Conservation (phyloP, 2,329 filamentous ascomycete genomes). For the Mollisia scopiformis region DNA sequence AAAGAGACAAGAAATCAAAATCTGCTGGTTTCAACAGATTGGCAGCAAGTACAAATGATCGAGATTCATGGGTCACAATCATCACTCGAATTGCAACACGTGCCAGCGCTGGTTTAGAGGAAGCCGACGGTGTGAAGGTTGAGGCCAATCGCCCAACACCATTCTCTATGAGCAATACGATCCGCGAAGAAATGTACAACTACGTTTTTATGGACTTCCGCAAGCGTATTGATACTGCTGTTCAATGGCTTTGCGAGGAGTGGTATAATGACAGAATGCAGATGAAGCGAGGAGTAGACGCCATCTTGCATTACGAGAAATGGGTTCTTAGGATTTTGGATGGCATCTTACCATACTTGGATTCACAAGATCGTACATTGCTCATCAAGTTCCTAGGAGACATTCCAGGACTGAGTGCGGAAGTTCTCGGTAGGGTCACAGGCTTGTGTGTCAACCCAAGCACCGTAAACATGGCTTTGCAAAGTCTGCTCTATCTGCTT, state of each 20-base stretch:
- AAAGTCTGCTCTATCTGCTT: constrained; percentile 66
- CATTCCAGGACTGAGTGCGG: constrained; percentile 75
- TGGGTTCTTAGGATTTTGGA: constrained; percentile 84
- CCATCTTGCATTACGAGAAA: constrained; percentile 72
- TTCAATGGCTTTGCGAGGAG: constrained; percentile 94
- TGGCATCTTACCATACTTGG: constrained; percentile 87
- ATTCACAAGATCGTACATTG: constrained; percentile 85
- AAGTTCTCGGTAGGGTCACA: constrained; percentile 75
- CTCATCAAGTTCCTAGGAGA: constrained; percentile 85
- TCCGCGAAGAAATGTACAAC: constrained; percentile 79
- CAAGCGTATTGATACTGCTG: constrained; percentile 83
- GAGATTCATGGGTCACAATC: constrained; percentile 89
- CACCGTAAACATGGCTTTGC: constrained; percentile 64
- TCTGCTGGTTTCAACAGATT: constrained; percentile 78
- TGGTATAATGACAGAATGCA: constrained; percentile 89
- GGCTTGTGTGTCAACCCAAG: constrained; percentile 67
- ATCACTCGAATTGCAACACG: constrained; percentile 85
- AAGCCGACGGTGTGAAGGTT: constrained; percentile 53
- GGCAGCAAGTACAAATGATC: constrained; percentile 81
- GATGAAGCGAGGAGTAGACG: constrained; percentile 45
- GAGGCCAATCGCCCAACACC: constrained; percentile 49
- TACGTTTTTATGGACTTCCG: constrained; percentile 94
- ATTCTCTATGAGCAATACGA: constrained; percentile 63
- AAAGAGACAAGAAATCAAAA: constrained; percentile 64
- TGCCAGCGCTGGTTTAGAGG: constrained; percentile 71